Evolutionary conservation across 176 grass and related monocot species (phyloP), one percentile per base, ranked within the genome.

Genomic region (Carex scoparia): DNA sequence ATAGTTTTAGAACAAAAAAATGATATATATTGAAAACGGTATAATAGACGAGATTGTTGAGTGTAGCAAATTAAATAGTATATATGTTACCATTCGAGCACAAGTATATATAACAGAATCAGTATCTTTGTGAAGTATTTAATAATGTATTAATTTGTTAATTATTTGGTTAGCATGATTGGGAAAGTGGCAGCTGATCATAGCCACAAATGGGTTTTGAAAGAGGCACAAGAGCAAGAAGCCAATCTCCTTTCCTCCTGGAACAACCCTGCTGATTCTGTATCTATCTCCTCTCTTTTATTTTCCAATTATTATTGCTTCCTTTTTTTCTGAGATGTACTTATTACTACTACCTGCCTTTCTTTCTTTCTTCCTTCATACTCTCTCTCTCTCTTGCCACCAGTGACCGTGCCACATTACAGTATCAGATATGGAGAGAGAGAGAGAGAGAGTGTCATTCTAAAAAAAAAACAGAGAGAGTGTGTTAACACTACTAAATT

Each of bases 131-230:
- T 46, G 15, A 61, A 9, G 8, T 5, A 62, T 3, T 46, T 46
- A 7, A 30, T 27, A 27, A 61, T 67, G 1, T 44, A 80, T 1
- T 18, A 55, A 48, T 79, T 80, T 51, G 19, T 68, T 44, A 51
- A 75, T 53, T 32, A 44, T 74, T 56, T 84, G 46, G 75, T 75
- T 84, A 99, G 96, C 33, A 71, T 92, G 87, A 95, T 99, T 89
- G 96, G 96, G 84, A 99, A 99, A 82, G 93, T 99, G 69, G 96
- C 96, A 86, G 96, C 93, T 65, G 96, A 99, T 94, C 91, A 99
- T 90, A 92, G 96, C 87, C 93, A 99, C 89, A 99, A 95, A 87
- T 99, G 96, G 96, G 91, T 99, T 76, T 91, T 95, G 77, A 92
- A 91, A 87, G 96, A 99, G 53, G 87, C 91, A 61, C 90, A 74